phyloP scores from a whole-genome alignment of 306 rosid genomes.

The Fagus sylvatica region DNA sequence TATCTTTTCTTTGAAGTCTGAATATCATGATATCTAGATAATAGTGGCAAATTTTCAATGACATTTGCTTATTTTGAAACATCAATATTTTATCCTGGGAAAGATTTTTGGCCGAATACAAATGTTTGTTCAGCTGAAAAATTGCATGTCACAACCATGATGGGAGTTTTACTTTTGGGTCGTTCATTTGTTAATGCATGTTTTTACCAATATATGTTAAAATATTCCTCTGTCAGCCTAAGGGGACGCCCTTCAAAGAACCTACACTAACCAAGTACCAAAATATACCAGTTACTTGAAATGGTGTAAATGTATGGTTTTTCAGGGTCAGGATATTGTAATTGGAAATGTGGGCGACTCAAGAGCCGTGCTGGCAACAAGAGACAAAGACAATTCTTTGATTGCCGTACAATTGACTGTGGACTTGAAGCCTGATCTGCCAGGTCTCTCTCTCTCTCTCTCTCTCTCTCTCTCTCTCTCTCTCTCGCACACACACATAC shows the following conservation, averaged over 20 bases:
- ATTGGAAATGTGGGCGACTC: conserved; percentile 60
- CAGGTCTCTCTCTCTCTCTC: conserved; percentile 33
- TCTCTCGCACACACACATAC: background rate
- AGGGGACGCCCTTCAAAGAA: background rate
- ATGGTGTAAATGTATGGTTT: background rate
- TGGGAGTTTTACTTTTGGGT: background rate
- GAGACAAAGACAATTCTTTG: conserved; percentile 39
- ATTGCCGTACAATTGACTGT: conserved; percentile 48
- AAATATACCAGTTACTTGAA: background rate
- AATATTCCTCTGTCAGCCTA: background rate
- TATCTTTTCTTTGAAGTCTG: background rate
- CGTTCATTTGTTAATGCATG: background rate
- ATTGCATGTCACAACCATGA: background rate
- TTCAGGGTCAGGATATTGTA: conserved; percentile 44
- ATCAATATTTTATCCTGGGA: background rate
- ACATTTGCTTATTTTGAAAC: background rate
- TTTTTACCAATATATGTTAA: background rate
- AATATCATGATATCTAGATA: background rate
- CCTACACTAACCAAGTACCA: background rate
- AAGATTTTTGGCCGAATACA: background rate
- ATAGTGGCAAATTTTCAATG: background rate
- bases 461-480: background rate
- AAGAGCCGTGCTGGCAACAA: conserved; percentile 53
- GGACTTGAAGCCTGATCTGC: conserved; percentile 62
- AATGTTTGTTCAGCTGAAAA: background rate